Base-by-base conservation (phyloP, 306 rosid genomes). In the Quercus cerris region DNA sequence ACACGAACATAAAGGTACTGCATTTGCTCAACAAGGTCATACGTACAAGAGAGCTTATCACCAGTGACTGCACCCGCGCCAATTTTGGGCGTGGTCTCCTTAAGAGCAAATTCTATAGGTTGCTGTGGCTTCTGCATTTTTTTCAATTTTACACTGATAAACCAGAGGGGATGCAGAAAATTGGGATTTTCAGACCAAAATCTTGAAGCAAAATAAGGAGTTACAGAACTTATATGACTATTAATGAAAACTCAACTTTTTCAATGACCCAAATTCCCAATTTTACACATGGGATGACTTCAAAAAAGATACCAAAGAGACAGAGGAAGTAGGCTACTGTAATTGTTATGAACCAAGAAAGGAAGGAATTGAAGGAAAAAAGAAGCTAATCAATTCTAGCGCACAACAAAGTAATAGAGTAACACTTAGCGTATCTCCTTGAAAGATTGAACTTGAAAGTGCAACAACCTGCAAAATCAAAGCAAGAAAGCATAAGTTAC, bases 21-120 rank as follows among this genome's bases (percentile, higher is more conserved):
- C 97, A 94, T 94, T 79, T 90, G 98, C 76, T 94, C 98, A 58
- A 94, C 98, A 10, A 94, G 87, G 73, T 94, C 98, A 89, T 94
- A 92, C 76, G 98, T 79, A 85, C 90, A 87, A 4, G 97, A 86
- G 61, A 94, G 97, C 88, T 94, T 94, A 84, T 94, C 93, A 44
- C 84, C 73, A 1, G 78, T 78, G 56, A 89, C 9, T 10, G 92
- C 66, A 11, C 91, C 90, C 7, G 94, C 97, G 3, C 97, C 97
- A 64, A 92, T 94, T 59, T 94, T 94, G 41, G 98, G 98, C 0
- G 90, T 83, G 25, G 97, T 94, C 88, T 92, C 97, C 82, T 91
- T 94, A 57, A 94, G 80, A 78, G 92, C 88, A 51, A 92, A 94
- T n/a, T 94, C 98, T 64, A 76, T 82, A n/a, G 86, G 55, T 75